These are phyloP conservation scores for Ceratopteris richardii DNA, from an alignment of 75 land plant genomes.

Conservation along the genomic window DNA sequence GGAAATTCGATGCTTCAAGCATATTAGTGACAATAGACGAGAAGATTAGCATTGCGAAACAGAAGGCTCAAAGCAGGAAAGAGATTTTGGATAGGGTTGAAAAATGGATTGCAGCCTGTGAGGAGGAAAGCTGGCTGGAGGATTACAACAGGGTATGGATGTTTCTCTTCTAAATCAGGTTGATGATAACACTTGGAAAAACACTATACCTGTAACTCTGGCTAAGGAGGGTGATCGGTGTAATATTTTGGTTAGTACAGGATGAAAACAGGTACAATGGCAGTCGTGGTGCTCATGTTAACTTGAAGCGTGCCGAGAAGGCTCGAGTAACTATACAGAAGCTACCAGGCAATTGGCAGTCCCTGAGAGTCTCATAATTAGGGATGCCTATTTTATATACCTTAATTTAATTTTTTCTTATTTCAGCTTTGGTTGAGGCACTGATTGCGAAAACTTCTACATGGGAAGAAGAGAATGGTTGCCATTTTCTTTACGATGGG, in stretches of 20 bases:
- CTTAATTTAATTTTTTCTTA: too few relatives aligned
- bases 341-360: slow-evolving; percentile 37
- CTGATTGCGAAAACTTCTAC: slow-evolving; percentile 40
- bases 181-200: too few relatives aligned
- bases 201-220: too few relatives aligned
- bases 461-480: slow-evolving; percentile 71
- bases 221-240: too few relatives aligned
- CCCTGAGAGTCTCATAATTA: too few relatives aligned
- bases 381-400: too few relatives aligned
- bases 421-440: slow-evolving; percentile 63
- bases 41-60: slow-evolving; percentile 51
- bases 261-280: slow-evolving; percentile 69
- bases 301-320: slow-evolving; percentile 65
- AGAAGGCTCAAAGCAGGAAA: slow-evolving; percentile 48
- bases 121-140: slow-evolving; percentile 81
- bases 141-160: slow-evolving; percentile 81
- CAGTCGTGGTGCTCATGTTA: slow-evolving; percentile 58
- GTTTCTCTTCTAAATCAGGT: too few relatives aligned
- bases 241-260: too few relatives aligned
- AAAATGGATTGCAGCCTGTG: slow-evolving; percentile 72
- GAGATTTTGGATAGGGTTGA: slow-evolving; percentile 71
- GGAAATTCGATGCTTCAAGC: slow-evolving; percentile 60
- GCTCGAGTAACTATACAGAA: slow-evolving; percentile 56
- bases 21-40: slow-evolving; percentile 51
- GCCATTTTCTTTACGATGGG: slow-evolving; percentile 70